Evolutionary conservation across 495 filamentous ascomycete species (phyloP).

Genomic region (Xylaria grammica): DNA sequence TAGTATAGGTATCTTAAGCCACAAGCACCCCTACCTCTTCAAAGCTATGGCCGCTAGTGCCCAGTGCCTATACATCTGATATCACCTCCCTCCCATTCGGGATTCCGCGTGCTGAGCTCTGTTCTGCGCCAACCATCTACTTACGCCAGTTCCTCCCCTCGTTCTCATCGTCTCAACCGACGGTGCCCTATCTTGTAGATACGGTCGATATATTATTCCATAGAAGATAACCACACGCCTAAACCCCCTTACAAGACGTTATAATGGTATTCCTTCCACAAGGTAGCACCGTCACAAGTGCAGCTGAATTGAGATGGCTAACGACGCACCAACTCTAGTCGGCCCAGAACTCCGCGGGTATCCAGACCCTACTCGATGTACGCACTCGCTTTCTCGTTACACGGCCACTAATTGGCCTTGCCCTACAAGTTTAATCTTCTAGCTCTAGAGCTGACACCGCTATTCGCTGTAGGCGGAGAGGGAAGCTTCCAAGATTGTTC

Average conservation of each 20-base stretch:
- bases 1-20: no score
- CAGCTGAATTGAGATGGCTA: constrained; percentile 23
- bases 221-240: not conserved
- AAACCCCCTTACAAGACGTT: constrained; percentile 44
- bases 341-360: constrained; percentile 96
- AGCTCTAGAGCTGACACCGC: constrained; percentile 24
- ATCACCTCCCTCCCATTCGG: constrained; percentile 4
- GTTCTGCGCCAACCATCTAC: constrained; percentile 7
- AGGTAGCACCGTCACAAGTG: not conserved
- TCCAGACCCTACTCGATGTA: constrained; percentile 99
- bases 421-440: not conserved
- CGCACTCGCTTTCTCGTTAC: constrained; percentile 30
- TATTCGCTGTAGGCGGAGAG: constrained; percentile 76
- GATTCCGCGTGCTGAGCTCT: not conserved
- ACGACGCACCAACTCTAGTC: constrained; percentile 62
- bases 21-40: no score
- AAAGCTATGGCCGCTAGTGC: not conserved
- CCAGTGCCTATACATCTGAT: constrained; percentile 16
- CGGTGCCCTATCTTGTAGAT: not conserved
- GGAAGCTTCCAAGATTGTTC: constrained; percentile 98
- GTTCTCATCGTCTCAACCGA: not conserved
- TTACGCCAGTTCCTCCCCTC: constrained; percentile 3
- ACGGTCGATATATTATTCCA: not conserved
- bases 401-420: not conserved
- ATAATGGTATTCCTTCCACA: constrained; percentile 33